Evolutionary conservation across 2,329 filamentous ascomycete species (phyloP), one percentile per base, ranked within the genome.

Genomic region (Pestalotiopsis sp.): DNA sequence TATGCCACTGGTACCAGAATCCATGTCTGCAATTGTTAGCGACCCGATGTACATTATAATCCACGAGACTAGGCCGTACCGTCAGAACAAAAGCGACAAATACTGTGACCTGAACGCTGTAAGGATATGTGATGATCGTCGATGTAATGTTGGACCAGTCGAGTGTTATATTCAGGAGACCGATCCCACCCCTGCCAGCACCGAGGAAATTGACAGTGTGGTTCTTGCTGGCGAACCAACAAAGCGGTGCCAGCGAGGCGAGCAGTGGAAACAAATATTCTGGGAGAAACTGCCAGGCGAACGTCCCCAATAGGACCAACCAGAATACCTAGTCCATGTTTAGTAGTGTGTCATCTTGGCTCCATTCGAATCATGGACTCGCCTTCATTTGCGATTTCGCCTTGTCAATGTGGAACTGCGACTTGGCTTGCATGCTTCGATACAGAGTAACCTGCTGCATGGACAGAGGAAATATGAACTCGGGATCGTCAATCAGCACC

Each of bases 81-180:
- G 64, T 66, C 17, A 66, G 13, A 1, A 82, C 86, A 71, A 87
- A 90, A 0, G 86, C 87, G 12, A 78, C 67, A 69, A 89, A 90
- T 27, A 87, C 77, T 36, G 89, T 80, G 20, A 88, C 84, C 41
- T 89, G 87, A 66, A 87, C 76, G 63, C 82, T 87, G 12, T 80
- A 82, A 2, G 64, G 64, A 58, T 81, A 81, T 31, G 83, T 84
- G n/a, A 84, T 83, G 65, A 90, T 84, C 70, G 87, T 90, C 3
- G 87, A 88, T 87, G 84, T 83, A 64, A 90, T 84, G 70, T 87
- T 90, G 3, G 87, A 88, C 88, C 88, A 90, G 72, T 90, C 85
- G 20, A 90, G 78, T 1, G 84, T 85, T 1, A 90, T 78, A 68
- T 90, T 90, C 49, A 90, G 77, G 69, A 90, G 84, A 0, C 87